These are phyloP conservation scores for Dictyostelium firmibasis DNA, from an alignment of 78 protist genomes.

Conservation along the genomic window DNA sequence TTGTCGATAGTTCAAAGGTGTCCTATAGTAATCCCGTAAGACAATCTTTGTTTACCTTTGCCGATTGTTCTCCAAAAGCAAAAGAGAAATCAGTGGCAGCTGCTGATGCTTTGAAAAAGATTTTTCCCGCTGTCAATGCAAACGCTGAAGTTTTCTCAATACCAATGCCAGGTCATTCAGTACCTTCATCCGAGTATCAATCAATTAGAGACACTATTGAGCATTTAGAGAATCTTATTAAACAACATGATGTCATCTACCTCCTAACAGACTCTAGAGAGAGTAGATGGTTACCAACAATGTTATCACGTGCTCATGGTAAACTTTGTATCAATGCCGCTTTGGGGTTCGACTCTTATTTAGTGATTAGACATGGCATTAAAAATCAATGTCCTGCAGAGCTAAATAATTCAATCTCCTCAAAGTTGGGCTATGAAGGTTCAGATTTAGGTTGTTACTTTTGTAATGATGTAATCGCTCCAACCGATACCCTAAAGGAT, in stretches of 20 bases:
- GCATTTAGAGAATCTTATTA: conserved; percentile 74
- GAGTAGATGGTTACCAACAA: conserved; percentile 97
- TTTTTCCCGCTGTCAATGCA: conserved; percentile 82
- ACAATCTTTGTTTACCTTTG: conserved; percentile 92
- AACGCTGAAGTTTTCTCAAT: conserved; percentile 84
- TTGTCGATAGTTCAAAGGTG: conserved; percentile 95
- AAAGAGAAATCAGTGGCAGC: conserved; percentile 94
- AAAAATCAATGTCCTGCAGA: background rate
- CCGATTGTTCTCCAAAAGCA: conserved; percentile 88
- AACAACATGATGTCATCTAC: conserved; percentile 94
- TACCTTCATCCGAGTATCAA: conserved; percentile 1
- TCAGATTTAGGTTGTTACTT: conserved; percentile 96
- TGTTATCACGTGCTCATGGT: conserved; percentile 77
- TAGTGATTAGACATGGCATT: conserved; percentile 97
- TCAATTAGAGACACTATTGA: background rate
- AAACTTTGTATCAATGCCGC: conserved; percentile 93
- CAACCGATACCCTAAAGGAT: conserved; percentile 90
- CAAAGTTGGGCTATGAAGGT: background rate
- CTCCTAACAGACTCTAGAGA: conserved; percentile 98
- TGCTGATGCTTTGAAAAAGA: conserved; percentile 79
- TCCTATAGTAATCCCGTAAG: conserved; percentile 97
- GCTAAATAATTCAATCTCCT: background rate
- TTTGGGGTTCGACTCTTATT: conserved; percentile 96
- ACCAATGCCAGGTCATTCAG: conserved; percentile 99
- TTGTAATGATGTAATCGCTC: conserved; percentile 98